These are phyloP conservation scores for Fagopyrum tataricum DNA, from an alignment of 148 eudicot genomes.

Conservation along the genomic window DNA sequence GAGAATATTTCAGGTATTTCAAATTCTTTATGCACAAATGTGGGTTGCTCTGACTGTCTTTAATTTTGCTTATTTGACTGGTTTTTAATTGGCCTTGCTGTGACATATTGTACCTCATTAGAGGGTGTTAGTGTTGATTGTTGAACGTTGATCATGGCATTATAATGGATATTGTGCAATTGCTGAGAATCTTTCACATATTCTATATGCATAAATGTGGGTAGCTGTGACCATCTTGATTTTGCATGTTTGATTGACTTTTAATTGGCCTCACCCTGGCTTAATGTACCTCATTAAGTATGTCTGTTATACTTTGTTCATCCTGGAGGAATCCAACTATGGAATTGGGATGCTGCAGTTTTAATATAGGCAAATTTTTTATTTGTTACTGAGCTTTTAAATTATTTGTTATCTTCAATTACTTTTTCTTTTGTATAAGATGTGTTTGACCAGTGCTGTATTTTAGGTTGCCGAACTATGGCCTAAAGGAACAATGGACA, in stretches of 20 bases:
- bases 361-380: neutral
- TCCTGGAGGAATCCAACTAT: neutral
- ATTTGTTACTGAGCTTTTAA: neutral
- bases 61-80: neutral
- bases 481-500: slow-evolving; percentile 92
- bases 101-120: neutral
- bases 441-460: slow-evolving; percentile 2
- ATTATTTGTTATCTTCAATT: neutral
- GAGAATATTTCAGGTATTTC: neutral
- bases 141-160: neutral
- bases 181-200: too few species aligned
- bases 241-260: neutral
- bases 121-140: neutral
- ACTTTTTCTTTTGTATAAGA: neutral
- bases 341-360: neutral
- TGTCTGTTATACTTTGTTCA: neutral
- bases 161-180: neutral
- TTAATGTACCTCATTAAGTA: neutral
- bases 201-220: too few species aligned
- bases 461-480: slow-evolving; percentile 87
- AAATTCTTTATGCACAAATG: neutral
- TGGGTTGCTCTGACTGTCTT: neutral
- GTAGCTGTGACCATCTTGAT: neutral
- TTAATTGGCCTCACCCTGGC: neutral
- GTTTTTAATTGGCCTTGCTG: neutral